Evolutionary conservation across 2,329 filamentous ascomycete genomes (phyloP), one percentile per base, ranked within the genome.

Genomic region (Xylaria sp.): DNA sequence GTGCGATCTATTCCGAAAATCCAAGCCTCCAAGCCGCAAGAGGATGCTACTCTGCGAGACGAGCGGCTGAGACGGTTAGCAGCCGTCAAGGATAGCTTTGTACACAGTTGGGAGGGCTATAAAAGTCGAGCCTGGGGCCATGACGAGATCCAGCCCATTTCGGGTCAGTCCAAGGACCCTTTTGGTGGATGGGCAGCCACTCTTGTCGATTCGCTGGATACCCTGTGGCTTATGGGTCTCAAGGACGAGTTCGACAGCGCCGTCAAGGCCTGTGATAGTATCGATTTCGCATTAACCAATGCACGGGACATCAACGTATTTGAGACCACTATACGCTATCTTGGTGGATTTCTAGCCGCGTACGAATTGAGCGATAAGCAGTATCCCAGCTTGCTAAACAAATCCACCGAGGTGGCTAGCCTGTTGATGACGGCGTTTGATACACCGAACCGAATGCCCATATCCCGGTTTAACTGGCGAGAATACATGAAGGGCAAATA

Each of bases 151-250:
- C 76, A 76, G 35, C 86, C 86, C 2, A 66, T 88, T 8, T 78
- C 78, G 13, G 83, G 79, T 9, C 67, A 71, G 1, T 75, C 72
- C 53, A 78, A 79, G 50, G 79, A 87, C 65, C 80, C 82, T 39
- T 88, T 87, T 72, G 83, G 83, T 11, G 86, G 86, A 23, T 88
- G 85, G 85, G 84, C 82, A 5, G 85, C 85, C 3, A 88, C 85
- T 4, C 74, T 88, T 59, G 84, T 88, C n/a, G 86, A 88, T 69
- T 76, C 83, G 2, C 76, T 89, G 55, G 88, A 90, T 69, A 85
- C 84, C n/a, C 76, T 91, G 11, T 90, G 87, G 86, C 87, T 90
- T 64, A 85, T 90, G 82, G 87, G 81, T 3, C 66, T 90, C 69
- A 80, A 79, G 62, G 76, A 82, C 0, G 87, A 90, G 59, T 91